Percentiles rank a stretch among this genome's conserved stretches.
These are phyloP conservation scores for Aspergillus sergii DNA, from an alignment of 2,329 filamentous ascomycete species.

Conservation along the genomic window DNA sequence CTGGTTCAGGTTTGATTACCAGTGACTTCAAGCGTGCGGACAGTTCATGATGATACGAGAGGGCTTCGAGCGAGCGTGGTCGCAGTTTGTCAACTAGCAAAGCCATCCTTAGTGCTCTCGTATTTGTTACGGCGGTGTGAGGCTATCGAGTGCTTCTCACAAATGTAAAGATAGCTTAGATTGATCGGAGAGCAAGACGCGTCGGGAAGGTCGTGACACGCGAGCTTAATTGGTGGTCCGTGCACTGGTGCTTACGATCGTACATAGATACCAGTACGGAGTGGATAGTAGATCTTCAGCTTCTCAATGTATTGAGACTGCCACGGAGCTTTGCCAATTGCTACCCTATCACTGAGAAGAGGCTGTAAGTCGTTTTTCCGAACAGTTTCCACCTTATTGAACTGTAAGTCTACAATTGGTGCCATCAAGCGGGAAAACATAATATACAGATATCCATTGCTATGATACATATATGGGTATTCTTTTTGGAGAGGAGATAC, in stretches of 20 bases:
- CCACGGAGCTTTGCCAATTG: neutral
- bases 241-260: slow-evolving; percentile 25
- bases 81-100: slow-evolving; percentile 67
- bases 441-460: slow-evolving; percentile 8
- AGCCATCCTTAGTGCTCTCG: slow-evolving; percentile 53
- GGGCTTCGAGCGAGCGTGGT: slow-evolving; percentile 52
- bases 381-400: neutral
- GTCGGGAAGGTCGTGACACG: slow-evolving; percentile 34
- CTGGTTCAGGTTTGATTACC: slow-evolving; percentile 51
- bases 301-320: neutral
- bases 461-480: neutral
- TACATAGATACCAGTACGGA: neutral
- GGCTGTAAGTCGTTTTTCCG: no score
- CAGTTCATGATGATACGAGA: slow-evolving; percentile 87
- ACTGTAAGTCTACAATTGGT: neutral
- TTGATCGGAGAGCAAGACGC: slow-evolving; percentile 30
- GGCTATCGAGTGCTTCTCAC: neutral
- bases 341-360: neutral
- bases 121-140: neutral
- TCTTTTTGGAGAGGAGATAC: slow-evolving; percentile 12
- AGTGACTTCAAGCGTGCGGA: slow-evolving; percentile 84
- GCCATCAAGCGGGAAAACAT: neutral
- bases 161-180: slow-evolving; percentile 11
- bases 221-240: slow-evolving; percentile 43
- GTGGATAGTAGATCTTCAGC: neutral